phyloP scores from a whole-genome alignment of 495 filamentous ascomycete genomes.

The Recurvomyces mirabilis region DNA sequence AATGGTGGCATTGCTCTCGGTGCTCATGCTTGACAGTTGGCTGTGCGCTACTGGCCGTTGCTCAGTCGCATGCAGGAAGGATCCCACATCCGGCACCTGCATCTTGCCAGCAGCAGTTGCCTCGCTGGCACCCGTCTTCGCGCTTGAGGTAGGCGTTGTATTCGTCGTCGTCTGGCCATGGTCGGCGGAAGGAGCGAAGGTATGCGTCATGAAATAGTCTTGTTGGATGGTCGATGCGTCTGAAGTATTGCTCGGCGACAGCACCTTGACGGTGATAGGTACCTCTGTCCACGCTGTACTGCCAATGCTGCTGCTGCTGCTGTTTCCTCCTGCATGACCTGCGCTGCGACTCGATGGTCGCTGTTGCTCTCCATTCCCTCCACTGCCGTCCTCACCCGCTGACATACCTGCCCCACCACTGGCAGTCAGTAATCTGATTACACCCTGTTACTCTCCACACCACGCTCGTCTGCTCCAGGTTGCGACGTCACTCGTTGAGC shows the following conservation, averaged over 20 bases:
- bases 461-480: no score
- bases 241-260: conserved; percentile 2
- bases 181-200: background rate
- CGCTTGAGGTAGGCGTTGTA: background rate
- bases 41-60: conserved; percentile 8
- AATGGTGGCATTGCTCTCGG: no score
- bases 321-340: no score
- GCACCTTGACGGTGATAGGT: conserved; percentile 10
- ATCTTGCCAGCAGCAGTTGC: conserved; percentile 11
- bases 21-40: conserved; percentile 10
- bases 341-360: no score
- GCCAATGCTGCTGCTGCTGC: background rate
- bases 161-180: background rate
- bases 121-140: conserved; percentile 4
- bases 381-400: background rate
- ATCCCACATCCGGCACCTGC: conserved; percentile 1
- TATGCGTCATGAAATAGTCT: conserved; percentile 7
- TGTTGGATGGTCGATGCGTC: background rate
- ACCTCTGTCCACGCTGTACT: background rate
- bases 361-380: no score
- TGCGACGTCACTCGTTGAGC: no score
- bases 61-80: background rate
- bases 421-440: no score
- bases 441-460: no score
- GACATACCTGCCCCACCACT: background rate